phyloP scores from a whole-genome alignment of 169 alveolate genomes.

The Plasmodium billcollinsi region DNA sequence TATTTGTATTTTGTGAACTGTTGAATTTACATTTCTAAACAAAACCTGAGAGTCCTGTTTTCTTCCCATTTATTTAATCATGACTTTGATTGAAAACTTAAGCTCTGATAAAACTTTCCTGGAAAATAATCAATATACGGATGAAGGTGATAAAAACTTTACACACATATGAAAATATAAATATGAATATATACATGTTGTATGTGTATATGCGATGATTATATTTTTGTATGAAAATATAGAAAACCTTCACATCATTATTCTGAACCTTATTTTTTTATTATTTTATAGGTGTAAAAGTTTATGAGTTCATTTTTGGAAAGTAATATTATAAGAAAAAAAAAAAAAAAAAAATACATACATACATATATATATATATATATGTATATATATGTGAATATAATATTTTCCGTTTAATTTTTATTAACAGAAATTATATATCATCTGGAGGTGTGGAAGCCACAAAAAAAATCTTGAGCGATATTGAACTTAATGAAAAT shows the following conservation, averaged over 20 bases:
- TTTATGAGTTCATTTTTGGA: conserved; percentile 58
- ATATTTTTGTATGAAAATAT: not conserved
- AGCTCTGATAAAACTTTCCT: conserved; percentile 25
- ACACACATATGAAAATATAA: not conserved
- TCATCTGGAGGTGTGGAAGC: conserved; percentile 54
- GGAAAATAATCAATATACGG: conserved; percentile 35
- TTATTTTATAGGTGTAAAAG: conserved; percentile 18
- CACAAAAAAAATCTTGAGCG: conserved; percentile 46
- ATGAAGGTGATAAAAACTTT: conserved; percentile 24
- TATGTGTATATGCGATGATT: not conserved
- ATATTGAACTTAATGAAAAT: conserved; percentile 34
- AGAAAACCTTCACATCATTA: too few relatives aligned
- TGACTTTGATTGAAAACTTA: conserved; percentile 13
- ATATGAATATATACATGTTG: not conserved
- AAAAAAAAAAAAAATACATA: not conserved
- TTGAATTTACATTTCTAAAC: too few relatives aligned
- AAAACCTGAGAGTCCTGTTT: not conserved
- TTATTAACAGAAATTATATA: conserved; percentile 22
- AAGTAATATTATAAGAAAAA: conserved; percentile 21
- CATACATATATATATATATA: not conserved
- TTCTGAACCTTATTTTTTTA: not conserved
- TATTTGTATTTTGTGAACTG: not conserved
- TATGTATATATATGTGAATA: not conserved
- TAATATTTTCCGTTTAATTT: not conserved
- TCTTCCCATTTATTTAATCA: not conserved